Evolutionary conservation across 2,329 filamentous ascomycete genomes (phyloP), one percentile per base, ranked within the genome.

Genomic region (Botrytis elliptica): DNA sequence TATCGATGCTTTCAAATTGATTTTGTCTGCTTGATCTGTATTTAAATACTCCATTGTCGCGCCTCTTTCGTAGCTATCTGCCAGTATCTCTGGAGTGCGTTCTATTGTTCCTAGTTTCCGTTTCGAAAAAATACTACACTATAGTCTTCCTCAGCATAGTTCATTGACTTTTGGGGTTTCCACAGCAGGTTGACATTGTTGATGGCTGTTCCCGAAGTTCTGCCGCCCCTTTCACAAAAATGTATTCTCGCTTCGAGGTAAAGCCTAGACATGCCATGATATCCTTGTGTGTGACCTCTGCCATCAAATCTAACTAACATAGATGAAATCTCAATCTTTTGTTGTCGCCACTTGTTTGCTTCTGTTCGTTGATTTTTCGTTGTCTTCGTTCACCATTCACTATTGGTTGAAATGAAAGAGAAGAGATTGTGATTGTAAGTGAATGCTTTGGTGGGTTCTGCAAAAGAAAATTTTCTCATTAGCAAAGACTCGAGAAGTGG

Each of bases 221-320:
- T n/a, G 12, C 64, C 46, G 64, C 64, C 64, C 64, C 64, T 67
- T 67, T 67, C 22, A 25, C 20, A 25, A 36, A 22, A 18, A 5
- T 38, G 29, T 49, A 40, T 52, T 40, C 64, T 67, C 64, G 64
- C 64, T 67, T 67, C 64, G 64, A 14, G 33, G n/a, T 16, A 29
- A 29, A 29, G n/a, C 52, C n/a, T 14, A 33, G 25, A 33, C 14
- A 18, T 9, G 16, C 7, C 14, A 33, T 57, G 29, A 33, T 29
- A 57, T 57, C 20, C 36, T 25, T 62, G 33, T 59, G 29, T 22
- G 8, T 36, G 57, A 59, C 29, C 57, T 59, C 29, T 59, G 18
- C 29, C 16, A 36, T 36, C 6, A 22, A 59, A 52, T 6, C 6
- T 0, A 25, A 57, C 2, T 3, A 62, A n/a, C 3, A 12, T 22